Evolutionary conservation across 108 stramenopile species (phyloP).

Genomic region (Heterococcus sp.): DNA sequence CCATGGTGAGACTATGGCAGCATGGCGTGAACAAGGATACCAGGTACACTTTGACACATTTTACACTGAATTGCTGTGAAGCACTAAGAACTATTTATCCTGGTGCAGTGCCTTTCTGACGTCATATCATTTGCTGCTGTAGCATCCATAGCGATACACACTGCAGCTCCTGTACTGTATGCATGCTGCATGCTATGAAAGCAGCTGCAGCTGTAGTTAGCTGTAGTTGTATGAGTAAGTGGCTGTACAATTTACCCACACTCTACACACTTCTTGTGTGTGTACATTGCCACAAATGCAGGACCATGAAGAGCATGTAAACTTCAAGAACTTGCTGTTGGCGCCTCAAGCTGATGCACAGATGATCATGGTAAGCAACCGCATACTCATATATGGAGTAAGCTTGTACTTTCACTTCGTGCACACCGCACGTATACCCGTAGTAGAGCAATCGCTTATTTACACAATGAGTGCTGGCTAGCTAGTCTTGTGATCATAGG

Average conservation of each 20-base stretch:
- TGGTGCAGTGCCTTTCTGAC: too few species aligned
- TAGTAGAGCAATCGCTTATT: too few species aligned
- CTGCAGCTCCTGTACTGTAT: too few species aligned
- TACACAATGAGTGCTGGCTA: too few species aligned
- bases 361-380: slow-evolving; percentile 87
- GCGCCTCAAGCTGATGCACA: slow-evolving; percentile 91
- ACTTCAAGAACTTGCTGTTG: slow-evolving; percentile 82
- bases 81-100: too few species aligned
- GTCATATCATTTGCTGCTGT: too few species aligned
- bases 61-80: too few species aligned
- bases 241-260: neutral
- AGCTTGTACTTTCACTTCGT: too few species aligned
- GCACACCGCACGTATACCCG: too few species aligned
- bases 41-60: neutral
- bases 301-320: slow-evolving; percentile 91
- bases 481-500: too few species aligned
- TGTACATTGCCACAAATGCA: slow-evolving; percentile 55
- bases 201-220: neutral
- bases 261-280: neutral
- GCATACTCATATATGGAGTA: too few species aligned
- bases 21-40: slow-evolving; percentile 95
- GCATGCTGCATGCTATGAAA: slow-evolving; percentile 5
- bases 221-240: neutral
- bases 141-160: too few species aligned
- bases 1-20: slow-evolving; percentile 98